A percentile compares a stretch with the other conserved stretches of the same genome.
These are phyloP conservation scores for Colletotrichum shisoi DNA, from an alignment of 2,329 filamentous ascomycete genomes.

Conservation along the genomic window DNA sequence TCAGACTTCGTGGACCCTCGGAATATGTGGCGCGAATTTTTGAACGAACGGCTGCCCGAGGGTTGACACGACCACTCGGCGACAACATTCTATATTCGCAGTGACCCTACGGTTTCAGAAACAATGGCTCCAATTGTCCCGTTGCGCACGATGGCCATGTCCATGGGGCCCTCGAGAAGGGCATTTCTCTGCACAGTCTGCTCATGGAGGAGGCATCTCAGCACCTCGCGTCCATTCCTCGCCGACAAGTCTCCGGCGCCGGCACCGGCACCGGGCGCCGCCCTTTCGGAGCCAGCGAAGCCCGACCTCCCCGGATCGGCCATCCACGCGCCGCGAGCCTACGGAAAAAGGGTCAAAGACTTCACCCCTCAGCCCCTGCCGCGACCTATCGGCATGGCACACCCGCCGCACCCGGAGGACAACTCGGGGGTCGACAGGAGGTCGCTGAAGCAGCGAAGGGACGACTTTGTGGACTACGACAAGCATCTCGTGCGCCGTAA, in stretches of 20 bases:
- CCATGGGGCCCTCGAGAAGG: constrained; percentile 46
- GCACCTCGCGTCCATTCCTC: constrained; percentile 53
- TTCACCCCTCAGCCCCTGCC: constrained; percentile 68
- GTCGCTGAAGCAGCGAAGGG: constrained; percentile 70
- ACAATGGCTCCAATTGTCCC: constrained; percentile 26
- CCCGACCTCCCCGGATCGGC: constrained; percentile 55
- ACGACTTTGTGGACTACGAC: constrained; percentile 85
- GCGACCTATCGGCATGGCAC: constrained; percentile 82
- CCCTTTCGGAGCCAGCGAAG: constrained; percentile 46
- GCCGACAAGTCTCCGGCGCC: constrained; percentile 43
- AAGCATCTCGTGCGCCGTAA: constrained; percentile 81
- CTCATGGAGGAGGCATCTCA: constrained; percentile 60
- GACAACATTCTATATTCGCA: constrained; percentile 1
- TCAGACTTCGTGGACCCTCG: neutral
- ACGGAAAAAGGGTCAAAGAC: constrained; percentile 62
- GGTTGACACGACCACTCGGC: neutral
- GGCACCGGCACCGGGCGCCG: constrained; percentile 35
- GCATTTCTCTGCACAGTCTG: constrained; percentile 58
- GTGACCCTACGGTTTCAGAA: neutral
- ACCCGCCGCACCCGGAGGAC: constrained; percentile 77
- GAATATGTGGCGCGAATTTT: constrained; percentile 32
- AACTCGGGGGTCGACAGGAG: constrained; percentile 81
- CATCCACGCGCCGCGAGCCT: constrained; percentile 66
- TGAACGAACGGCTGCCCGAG: constrained; percentile 9
- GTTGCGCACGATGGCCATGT: constrained; percentile 45